Conservation (phyloP, 192 early-diverging fungal species). For the Coemansia sp. region DNA sequence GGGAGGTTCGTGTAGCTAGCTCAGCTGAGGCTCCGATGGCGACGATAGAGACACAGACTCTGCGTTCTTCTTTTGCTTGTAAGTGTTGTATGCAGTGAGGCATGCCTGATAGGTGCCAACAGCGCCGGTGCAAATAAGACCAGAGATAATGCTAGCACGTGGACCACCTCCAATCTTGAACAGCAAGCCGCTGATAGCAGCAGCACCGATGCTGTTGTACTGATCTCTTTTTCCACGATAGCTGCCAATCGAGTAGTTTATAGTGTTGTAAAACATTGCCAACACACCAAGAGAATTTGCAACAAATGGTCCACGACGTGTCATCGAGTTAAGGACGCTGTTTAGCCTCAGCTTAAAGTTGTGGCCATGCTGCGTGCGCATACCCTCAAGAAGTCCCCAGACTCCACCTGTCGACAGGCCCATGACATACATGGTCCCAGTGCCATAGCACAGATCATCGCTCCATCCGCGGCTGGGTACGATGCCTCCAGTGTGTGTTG, state of each 20-base stretch:
- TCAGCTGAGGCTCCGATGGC: conserved; percentile 46
- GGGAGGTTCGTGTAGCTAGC: background rate
- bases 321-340: conserved; percentile 78
- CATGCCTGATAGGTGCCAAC: conserved; percentile 58
- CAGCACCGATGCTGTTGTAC: conserved; percentile 68
- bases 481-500: conserved; percentile 46
- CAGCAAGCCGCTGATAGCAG: conserved; percentile 71
- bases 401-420: conserved; percentile 72
- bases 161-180: conserved; percentile 74
- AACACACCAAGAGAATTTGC: conserved; percentile 80
- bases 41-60: conserved; percentile 15
- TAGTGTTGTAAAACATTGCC: conserved; percentile 80
- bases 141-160: conserved; percentile 55
- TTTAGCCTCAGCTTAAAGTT: conserved; percentile 76
- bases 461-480: conserved; percentile 74
- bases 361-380: conserved; percentile 61
- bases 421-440: conserved; percentile 74
- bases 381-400: conserved; percentile 75
- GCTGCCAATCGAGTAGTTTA: conserved; percentile 65
- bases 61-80: conserved; percentile 27
- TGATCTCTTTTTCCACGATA: conserved; percentile 65
- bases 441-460: conserved; percentile 84
- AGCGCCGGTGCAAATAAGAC: conserved; percentile 58
- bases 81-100: conserved; percentile 26
- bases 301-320: conserved; percentile 79